phyloP scores from a whole-genome alignment of 257 asterid genomes.

The Nicotiana tomentosiformis region DNA sequence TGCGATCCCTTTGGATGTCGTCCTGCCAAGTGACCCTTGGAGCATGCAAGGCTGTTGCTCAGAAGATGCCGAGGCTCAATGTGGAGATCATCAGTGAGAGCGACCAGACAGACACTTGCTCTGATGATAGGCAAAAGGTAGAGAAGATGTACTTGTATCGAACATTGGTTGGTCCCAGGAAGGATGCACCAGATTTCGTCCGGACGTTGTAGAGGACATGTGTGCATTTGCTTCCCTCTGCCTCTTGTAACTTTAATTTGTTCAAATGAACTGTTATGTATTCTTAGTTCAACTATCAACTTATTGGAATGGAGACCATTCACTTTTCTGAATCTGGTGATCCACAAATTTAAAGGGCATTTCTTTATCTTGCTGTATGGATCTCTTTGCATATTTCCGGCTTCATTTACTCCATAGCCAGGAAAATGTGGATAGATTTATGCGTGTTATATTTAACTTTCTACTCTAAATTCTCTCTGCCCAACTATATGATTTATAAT shows the following conservation, averaged over 20 bases:
- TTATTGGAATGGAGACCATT: neutral
- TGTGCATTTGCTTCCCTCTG: neutral
- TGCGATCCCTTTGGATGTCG: conserved; percentile 99
- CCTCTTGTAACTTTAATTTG: neutral
- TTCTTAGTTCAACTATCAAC: neutral
- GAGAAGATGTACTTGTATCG: conserved; percentile 81
- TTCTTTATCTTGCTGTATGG: neutral
- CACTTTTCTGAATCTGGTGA: no score
- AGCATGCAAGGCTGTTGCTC: conserved; percentile 71
- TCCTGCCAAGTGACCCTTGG: conserved; percentile 76
- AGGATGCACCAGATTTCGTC: conserved; percentile 66
- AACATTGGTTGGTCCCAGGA: conserved; percentile 64
- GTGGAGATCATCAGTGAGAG: conserved; percentile 46
- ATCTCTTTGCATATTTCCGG: neutral
- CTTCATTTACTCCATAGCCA: no score
- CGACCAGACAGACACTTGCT: neutral
- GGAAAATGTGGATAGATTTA: no score
- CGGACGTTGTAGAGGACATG: conserved; percentile 44
- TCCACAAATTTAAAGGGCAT: no score
- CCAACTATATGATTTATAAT: no score
- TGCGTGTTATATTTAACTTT: no score
- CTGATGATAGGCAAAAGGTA: conserved; percentile 29
- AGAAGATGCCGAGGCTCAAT: conserved; percentile 70
- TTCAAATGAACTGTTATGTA: conserved; percentile 11
- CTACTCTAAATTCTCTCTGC: no score